Conservation (phyloP, 345 rosid genomes). For the Kernera saxatilis region DNA sequence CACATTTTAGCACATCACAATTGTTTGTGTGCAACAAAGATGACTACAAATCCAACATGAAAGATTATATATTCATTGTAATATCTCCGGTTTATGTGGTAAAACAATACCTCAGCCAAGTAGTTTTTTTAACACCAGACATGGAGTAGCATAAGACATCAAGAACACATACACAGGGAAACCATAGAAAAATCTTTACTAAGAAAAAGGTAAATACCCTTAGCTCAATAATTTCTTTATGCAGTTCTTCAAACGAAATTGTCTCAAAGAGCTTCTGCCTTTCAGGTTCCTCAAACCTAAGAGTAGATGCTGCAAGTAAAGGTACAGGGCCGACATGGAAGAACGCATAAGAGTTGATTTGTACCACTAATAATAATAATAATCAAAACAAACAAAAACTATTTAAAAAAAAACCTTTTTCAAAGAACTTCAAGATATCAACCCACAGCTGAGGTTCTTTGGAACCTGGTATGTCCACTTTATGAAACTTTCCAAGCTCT, state of each 20-base stretch:
- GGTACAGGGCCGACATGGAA: conserved; percentile 11
- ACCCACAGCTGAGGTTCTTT: conserved; percentile 92
- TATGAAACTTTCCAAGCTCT: conserved; percentile 72
- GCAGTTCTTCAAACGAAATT: conserved; percentile 67
- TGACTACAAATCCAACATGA: background rate
- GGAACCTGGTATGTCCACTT: conserved; percentile 79
- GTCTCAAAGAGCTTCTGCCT: conserved; percentile 58
- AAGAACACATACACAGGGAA: conserved; percentile 8
- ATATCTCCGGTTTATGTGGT: background rate
- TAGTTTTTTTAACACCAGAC: background rate
- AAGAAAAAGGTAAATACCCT: conserved; percentile 44
- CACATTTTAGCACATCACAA: background rate
- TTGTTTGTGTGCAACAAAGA: background rate
- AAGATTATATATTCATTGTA: background rate
- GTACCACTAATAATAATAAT: background rate
- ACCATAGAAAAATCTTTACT: background rate
- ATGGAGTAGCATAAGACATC: background rate
- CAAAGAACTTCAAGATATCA: conserved; percentile 79
- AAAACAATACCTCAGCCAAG: too few relatives aligned
- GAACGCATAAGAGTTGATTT: background rate
- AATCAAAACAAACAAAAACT: background rate
- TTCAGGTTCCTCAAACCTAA: conserved; percentile 63
- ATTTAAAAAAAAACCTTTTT: conserved; percentile 56
- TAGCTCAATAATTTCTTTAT: conserved; percentile 61
- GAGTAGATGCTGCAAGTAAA: conserved; percentile 62